These are phyloP conservation scores for Jamesozyma rosinii DNA, from an alignment of 805 yeast species.

Conservation along the genomic window DNA sequence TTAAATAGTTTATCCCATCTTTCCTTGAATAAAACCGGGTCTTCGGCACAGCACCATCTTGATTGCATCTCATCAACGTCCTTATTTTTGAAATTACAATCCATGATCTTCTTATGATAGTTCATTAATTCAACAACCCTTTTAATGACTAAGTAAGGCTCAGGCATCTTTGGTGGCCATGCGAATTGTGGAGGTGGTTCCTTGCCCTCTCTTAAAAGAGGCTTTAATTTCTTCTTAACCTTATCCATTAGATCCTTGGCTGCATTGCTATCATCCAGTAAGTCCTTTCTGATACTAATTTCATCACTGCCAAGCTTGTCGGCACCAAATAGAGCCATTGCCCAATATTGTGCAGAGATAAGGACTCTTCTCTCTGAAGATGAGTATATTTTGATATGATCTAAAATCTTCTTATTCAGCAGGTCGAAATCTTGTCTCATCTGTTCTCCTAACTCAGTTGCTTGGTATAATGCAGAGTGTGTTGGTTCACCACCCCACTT, in stretches of 20 bases:
- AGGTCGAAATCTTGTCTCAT: constrained; percentile 84
- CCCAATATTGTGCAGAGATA: constrained; percentile 83
- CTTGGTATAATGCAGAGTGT: constrained; percentile 91
- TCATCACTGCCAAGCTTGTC: constrained; percentile 69
- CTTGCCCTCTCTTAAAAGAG: constrained; percentile 85
- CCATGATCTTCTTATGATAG: constrained; percentile 78
- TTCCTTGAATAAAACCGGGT: constrained; percentile 79
- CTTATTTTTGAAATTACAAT: constrained; percentile 59
- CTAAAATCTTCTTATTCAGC: constrained; percentile 72
- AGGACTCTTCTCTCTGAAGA: constrained; percentile 93
- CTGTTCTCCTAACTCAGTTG: constrained; percentile 91
- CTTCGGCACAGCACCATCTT: constrained; percentile 96
- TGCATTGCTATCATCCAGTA: constrained; percentile 93
- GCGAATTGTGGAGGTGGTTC: constrained; percentile 97
- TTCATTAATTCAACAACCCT: constrained; percentile 93
- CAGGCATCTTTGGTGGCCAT: constrained; percentile 98
- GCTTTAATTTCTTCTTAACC: constrained; percentile 92
- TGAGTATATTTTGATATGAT: constrained; percentile 78
- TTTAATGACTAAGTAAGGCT: constrained; percentile 88
- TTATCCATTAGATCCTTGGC: constrained; percentile 97
- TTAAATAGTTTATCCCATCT: constrained; percentile 95
- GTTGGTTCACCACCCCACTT: constrained; percentile 99
- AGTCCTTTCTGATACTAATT: constrained; percentile 75
- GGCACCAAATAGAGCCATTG: constrained; percentile 64
- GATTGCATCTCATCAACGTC: constrained; percentile 62